Percentiles rank a stretch among this genome's conserved stretches.
These are phyloP conservation scores for Syncephalastrum racemosum DNA, from an alignment of 371 early-diverging fungal genomes.

Conservation along the genomic window DNA sequence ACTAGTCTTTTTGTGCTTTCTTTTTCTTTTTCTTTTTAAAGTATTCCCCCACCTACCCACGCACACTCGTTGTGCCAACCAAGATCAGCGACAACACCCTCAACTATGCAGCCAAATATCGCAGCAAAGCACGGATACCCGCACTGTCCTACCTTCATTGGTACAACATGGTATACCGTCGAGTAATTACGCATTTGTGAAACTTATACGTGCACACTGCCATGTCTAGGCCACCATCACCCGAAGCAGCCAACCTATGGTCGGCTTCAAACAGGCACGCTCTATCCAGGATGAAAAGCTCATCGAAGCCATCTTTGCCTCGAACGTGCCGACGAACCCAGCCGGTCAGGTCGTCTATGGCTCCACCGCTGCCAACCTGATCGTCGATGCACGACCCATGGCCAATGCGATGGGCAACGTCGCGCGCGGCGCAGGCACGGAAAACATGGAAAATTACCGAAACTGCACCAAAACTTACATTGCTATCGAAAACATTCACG, in stretches of 20 bases:
- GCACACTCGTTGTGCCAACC: conserved; percentile 78
- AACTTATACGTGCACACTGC: conserved; percentile 1
- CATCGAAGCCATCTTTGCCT: conserved; percentile 84
- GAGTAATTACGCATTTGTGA: background rate
- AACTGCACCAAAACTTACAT: conserved; percentile 83
- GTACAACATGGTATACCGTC: conserved; percentile 56
- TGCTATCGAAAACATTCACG: conserved; percentile 97
- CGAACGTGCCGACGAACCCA: conserved; percentile 46
- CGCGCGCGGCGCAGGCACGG: conserved; percentile 94
- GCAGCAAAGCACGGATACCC: conserved; percentile 91
- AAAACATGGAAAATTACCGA: conserved; percentile 90
- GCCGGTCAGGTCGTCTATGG: conserved; percentile 48
- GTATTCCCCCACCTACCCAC: conserved; percentile 92
- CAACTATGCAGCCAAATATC: conserved; percentile 86
- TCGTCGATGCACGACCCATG: conserved; percentile 93
- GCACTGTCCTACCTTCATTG: conserved; percentile 86
- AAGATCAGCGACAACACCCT: conserved; percentile 90
- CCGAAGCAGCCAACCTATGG: conserved; percentile 93
- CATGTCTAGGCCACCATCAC: conserved; percentile 78
- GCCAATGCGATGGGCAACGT: conserved; percentile 94
- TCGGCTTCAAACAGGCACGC: conserved; percentile 90
- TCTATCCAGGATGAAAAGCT: conserved; percentile 97
- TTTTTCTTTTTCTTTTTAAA: conserved; percentile 14
- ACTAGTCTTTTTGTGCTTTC: background rate
- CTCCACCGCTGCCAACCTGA: conserved; percentile 69